Conservation (phyloP, 768 basidiomycete species). For the Suillus cothurnatus region DNA sequence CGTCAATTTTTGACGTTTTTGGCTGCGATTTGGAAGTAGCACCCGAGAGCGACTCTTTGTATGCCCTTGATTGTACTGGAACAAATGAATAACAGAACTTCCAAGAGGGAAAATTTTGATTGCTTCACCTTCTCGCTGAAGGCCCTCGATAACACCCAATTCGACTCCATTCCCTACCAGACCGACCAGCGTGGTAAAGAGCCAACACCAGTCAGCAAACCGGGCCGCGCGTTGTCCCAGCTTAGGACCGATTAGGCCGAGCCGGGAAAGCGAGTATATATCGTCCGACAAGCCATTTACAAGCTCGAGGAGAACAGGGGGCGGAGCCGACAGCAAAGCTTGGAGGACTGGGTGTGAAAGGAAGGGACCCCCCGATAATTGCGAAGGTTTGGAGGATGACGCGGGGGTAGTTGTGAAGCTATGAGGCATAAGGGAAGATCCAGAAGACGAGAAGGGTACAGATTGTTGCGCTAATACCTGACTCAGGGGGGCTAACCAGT, state of each 20-base stretch:
- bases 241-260: slow-evolving; percentile 68
- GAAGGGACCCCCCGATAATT: slow-evolving; percentile 20
- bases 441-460: slow-evolving; percentile 54
- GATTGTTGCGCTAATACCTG: slow-evolving; percentile 71
- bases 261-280: slow-evolving; percentile 68
- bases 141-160: slow-evolving; percentile 63
- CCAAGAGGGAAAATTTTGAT: neutral
- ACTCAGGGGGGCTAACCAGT: slow-evolving; percentile 80
- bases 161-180: slow-evolving; percentile 86
- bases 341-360: slow-evolving; percentile 67
- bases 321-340: slow-evolving; percentile 75
- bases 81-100: slow-evolving; percentile 3
- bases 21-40: slow-evolving; percentile 72
- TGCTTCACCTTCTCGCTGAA: slow-evolving; percentile 61
- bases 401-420: slow-evolving; percentile 17
- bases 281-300: slow-evolving; percentile 78
- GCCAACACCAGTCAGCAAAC: slow-evolving; percentile 88
- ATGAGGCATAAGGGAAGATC: slow-evolving; percentile 28
- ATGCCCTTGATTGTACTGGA: slow-evolving; percentile 72
- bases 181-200: slow-evolving; percentile 74
- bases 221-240: slow-evolving; percentile 70
- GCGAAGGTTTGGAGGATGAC: slow-evolving; percentile 10
- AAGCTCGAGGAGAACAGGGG: slow-evolving; percentile 79
- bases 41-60: slow-evolving; percentile 70
- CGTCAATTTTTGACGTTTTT: slow-evolving; percentile 57